Percentiles rank a stretch among this genome's conserved stretches.
Conservation (phyloP, 768 basidiomycete species). For the Podaxis mareebaensis region DNA sequence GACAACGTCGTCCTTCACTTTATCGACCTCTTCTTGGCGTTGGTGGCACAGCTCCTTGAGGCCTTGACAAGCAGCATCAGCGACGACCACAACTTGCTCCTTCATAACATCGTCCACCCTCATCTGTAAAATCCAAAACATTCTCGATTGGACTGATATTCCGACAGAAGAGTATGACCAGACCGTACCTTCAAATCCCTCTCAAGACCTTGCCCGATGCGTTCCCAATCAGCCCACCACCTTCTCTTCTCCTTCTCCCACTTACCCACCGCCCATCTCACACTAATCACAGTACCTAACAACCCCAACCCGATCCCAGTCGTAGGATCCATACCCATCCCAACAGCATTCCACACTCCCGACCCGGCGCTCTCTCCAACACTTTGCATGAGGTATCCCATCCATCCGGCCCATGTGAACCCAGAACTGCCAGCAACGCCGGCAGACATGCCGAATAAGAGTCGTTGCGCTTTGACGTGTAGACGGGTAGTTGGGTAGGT, state of each 20-base stretch:
- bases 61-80: conserved; percentile 49
- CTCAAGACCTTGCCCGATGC: conserved; percentile 61
- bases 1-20: conserved; percentile 43
- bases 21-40: conserved; percentile 45
- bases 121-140: conserved; percentile 31
- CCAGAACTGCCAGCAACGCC: conserved; percentile 50
- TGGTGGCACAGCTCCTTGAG: conserved; percentile 41
- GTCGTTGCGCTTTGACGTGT: conserved; percentile 64
- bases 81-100: conserved; percentile 52
- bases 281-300: conserved; percentile 45
- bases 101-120: conserved; percentile 47
- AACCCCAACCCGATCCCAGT: conserved; percentile 63
- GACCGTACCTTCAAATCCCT: conserved; percentile 59
- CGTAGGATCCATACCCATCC: conserved; percentile 48
- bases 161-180: conserved; percentile 12
- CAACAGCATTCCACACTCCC: conserved; percentile 12
- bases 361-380: conserved; percentile 34
- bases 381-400: conserved; percentile 45
- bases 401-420: conserved; percentile 63
- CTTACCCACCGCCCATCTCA: conserved; percentile 63
- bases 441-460: conserved; percentile 49
- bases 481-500: conserved; percentile 55
- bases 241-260: conserved; percentile 69
- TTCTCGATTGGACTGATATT: neutral
- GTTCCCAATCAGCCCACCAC: conserved; percentile 70